phyloP scores from a whole-genome alignment of 148 eudicot genomes.

The Chenopodium album region DNA sequence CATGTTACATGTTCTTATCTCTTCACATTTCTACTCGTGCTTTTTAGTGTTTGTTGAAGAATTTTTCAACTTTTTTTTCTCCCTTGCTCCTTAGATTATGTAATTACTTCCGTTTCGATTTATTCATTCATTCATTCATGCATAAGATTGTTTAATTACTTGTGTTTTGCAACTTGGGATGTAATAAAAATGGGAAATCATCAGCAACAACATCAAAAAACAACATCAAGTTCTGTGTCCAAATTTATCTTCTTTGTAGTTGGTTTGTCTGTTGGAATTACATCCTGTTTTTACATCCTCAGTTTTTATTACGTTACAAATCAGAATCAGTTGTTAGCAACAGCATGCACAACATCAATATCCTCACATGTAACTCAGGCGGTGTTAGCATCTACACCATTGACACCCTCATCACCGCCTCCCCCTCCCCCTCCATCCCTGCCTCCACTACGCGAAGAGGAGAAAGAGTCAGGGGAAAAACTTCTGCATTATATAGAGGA shows the following conservation, averaged over 20 bases:
- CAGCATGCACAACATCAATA: background rate
- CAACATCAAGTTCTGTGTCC: conserved; percentile 2
- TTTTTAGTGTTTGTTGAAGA: too few relatives aligned
- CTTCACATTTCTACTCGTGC: too few relatives aligned
- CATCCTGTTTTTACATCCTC: conserved; percentile 14
- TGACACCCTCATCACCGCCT: background rate
- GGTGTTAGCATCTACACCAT: background rate
- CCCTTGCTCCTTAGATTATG: too few relatives aligned
- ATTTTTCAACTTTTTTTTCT: too few relatives aligned
- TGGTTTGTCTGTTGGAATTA: conserved; percentile 11
- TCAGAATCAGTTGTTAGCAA: background rate
- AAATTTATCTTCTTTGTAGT: background rate
- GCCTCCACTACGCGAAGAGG: background rate
- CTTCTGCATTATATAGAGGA: conserved; percentile 26
- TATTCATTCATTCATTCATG: background rate
- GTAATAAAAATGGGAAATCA: background rate
- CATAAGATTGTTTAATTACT: background rate
- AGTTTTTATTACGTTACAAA: conserved; percentile 3
- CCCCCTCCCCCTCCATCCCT: background rate
- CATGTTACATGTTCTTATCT: background rate
- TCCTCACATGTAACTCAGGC: background rate
- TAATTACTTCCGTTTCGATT: background rate
- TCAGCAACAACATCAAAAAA: background rate
- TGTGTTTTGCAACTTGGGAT: background rate
- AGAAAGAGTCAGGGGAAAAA: background rate